These are phyloP conservation scores for Flaveria brownii DNA, from an alignment of 129 eudicot genomes.

Conservation along the genomic window DNA sequence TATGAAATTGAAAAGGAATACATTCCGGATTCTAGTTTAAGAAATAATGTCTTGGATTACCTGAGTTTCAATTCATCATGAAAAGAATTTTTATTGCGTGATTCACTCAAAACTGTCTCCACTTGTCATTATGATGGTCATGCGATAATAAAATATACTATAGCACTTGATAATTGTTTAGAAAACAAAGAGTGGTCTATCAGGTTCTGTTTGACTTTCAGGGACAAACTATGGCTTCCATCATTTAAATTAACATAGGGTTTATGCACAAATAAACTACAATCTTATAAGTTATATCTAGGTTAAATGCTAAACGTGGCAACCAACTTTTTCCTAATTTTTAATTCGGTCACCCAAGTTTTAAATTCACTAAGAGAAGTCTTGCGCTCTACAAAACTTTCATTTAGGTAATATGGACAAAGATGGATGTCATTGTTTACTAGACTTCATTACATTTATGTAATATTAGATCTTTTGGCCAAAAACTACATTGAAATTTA, in stretches of 20 bases:
- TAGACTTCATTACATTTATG: neutral
- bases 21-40: neutral
- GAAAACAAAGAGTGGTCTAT: slow-evolving; percentile 11
- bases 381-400: neutral
- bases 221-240: neutral
- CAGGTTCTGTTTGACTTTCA: slow-evolving; percentile 8
- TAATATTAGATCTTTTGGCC: neutral
- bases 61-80: neutral
- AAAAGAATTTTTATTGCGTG: neutral
- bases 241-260: neutral
- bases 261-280: neutral
- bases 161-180: slow-evolving; percentile 14
- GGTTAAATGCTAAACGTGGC: neutral
- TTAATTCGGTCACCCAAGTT: neutral
- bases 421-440: neutral
- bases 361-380: neutral
- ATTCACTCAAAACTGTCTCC: neutral
- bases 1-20: neutral
- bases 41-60: neutral
- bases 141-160: neutral
- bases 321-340: neutral
- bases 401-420: too few relatives aligned
- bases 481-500: neutral
- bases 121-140: neutral
- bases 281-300: neutral